A percentile compares a stretch with the other conserved stretches of the same genome.
Conservation (phyloP, 306 rosid genomes). For the Astragalus membranaceus region DNA sequence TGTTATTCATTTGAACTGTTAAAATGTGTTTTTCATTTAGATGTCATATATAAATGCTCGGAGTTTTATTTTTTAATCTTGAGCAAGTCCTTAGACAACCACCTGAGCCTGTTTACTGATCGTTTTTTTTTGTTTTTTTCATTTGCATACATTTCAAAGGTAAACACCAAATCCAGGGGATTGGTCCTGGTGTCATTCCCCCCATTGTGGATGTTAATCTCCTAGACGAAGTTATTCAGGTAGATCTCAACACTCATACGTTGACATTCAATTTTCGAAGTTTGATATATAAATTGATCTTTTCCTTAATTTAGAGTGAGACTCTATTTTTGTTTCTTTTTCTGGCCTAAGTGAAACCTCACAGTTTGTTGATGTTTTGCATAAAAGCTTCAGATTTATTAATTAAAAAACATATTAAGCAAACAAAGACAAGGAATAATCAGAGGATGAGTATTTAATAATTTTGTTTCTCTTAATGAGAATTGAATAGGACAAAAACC, state of each 20-base stretch:
- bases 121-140: not conserved
- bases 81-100: not conserved
- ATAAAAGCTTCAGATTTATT: no score
- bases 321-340: no score
- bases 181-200: constrained; percentile 60
- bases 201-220: constrained; percentile 40
- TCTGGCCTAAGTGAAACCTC: no score
- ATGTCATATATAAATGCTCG: not conserved
- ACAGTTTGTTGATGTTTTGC: no score
- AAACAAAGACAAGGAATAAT: no score
- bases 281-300: no score
- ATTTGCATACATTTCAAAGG: constrained; percentile 31
- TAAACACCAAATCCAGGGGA: constrained; percentile 68
- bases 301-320: no score
- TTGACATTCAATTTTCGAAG: not conserved
- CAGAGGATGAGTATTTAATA: no score
- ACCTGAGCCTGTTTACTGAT: not conserved
- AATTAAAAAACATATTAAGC: no score
- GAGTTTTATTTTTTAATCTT: not conserved
- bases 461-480: no score
- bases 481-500: no score
- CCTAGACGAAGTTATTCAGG: constrained; percentile 62
- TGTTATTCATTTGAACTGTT: not conserved
- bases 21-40: not conserved
- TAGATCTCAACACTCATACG: constrained; percentile 14